Base-by-base conservation (phyloP, 2,329 filamentous ascomycete genomes). In the Xylariales sp. region DNA sequence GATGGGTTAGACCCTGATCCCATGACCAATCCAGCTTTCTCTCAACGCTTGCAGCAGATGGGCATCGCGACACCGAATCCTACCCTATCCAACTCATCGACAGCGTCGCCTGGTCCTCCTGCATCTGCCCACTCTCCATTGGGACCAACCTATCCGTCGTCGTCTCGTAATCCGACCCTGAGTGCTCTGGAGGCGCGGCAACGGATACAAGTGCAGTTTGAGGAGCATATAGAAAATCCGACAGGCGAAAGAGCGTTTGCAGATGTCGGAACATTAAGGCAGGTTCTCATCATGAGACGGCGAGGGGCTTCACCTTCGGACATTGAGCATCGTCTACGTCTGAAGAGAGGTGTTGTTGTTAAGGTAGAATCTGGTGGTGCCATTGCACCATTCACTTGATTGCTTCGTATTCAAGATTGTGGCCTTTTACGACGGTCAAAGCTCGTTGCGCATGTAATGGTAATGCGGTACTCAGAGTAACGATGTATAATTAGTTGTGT, bases 51-150 rank as follows among this genome's bases (percentile, higher is more conserved):
- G 4, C 66, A 66, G 19, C 60, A 73, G 46, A 76, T 80, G 68
- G 76, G 75, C 52, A 62, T 77, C 21, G 74, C 67, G 7, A 66
- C 73, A 34, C 74, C 76, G 4, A 74, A 71, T 47, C 74, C 75
- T 21, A 76, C 71, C 4, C 70, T 66, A 34, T 78, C 74, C 5
- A 63, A 70, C 18, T 75, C 73, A 2, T 78, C 74, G 6, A 73
- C 62, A 2, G 72, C 65, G 8, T 33, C 43, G 27, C 36, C 48
- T 0, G 28, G 28, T 2, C 14, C 37, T 14, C 22, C 10, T 6
- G 16, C 39, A 21, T 20, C 33, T 14, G 7, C 14, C 11, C 44
- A 11, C 28, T 25, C 36, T 44, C 22, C 48, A 40, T 24, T 46
- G 29, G 45, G 54, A 52, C 44, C 40, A 36, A 48, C 24, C 33